A percentile compares a stretch with the other conserved stretches of the same genome.
Conservation (phyloP, 257 asterid genomes). For the Penstemon newberryi region DNA sequence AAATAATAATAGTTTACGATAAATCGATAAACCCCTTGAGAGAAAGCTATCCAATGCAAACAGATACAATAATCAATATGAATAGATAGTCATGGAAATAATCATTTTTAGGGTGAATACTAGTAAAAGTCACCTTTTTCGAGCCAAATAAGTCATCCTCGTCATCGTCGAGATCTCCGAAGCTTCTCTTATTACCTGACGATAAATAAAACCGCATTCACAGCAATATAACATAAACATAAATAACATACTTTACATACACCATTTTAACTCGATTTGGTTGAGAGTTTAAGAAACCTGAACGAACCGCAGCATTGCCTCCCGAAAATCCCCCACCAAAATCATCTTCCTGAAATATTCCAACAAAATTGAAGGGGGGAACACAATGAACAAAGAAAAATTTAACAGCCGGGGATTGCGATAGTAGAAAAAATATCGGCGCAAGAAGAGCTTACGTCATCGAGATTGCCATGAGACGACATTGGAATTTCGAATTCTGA, state of each 20-base stretch:
- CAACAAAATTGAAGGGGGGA: not conserved
- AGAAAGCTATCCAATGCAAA: not conserved
- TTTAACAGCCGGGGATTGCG: not conserved
- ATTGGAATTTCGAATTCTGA: constrained; percentile 29
- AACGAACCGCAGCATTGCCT: constrained; percentile 38
- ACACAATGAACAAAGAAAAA: not conserved
- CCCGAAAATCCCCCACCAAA: constrained; percentile 75
- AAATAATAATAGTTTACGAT: too few species aligned
- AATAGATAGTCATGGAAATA: not conserved
- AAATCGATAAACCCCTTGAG: not conserved
- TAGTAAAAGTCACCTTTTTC: constrained; percentile 53
- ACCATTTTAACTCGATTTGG: not conserved
- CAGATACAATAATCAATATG: not conserved
- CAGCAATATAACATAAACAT: constrained; percentile 7
- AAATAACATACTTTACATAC: not conserved
- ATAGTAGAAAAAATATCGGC: not conserved
- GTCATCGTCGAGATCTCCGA: constrained; percentile 83
- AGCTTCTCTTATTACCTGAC: constrained; percentile 72
- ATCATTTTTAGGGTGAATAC: not conserved
- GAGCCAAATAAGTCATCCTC: constrained; percentile 93
- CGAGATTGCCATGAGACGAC: constrained; percentile 61
- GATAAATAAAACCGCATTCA: constrained; percentile 17
- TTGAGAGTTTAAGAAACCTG: constrained; percentile 44
- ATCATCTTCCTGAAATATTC: constrained; percentile 63
- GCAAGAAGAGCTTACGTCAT: constrained; percentile 48